Conservation (phyloP, 139 green algal genomes). For the Picocystis salinarum region DNA sequence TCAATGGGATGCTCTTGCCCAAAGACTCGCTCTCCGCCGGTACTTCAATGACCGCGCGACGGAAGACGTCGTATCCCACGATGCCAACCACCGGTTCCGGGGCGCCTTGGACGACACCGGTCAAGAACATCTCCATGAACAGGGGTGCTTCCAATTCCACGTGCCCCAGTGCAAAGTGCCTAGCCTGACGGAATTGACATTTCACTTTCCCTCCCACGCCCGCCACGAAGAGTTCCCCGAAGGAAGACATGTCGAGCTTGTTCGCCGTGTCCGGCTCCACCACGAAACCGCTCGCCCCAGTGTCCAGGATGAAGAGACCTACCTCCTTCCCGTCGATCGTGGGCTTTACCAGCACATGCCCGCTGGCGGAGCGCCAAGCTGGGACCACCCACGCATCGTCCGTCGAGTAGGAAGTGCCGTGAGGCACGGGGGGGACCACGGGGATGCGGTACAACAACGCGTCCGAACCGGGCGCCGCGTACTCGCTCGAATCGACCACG, state of each 20-base stretch:
- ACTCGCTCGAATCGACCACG: not conserved
- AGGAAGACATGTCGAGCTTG: conserved; percentile 9
- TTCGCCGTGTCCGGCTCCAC: conserved; percentile 13
- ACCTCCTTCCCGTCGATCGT: conserved; percentile 10
- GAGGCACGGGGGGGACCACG: not conserved
- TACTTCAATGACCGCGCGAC: conserved; percentile 16
- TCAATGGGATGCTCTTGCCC: not conserved
- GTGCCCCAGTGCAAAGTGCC: conserved; percentile 8
- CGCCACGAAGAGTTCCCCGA: conserved; percentile 14
- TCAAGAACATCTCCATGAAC: conserved; percentile 20
- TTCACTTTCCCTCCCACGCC: conserved; percentile 10
- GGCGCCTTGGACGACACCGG: conserved; percentile 17
- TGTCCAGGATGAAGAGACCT: conserved; percentile 23
- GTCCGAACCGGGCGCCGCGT: not conserved
- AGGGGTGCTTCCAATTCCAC: conserved; percentile 8
- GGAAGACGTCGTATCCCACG: conserved; percentile 32
- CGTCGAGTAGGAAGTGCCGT: not conserved
- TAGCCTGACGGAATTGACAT: conserved; percentile 11
- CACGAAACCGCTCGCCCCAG: conserved; percentile 19
- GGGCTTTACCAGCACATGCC: conserved; percentile 19
- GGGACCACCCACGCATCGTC: conserved; percentile 1
- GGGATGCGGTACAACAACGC: not conserved
- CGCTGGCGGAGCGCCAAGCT: conserved; percentile 16
- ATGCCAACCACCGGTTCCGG: conserved; percentile 33
- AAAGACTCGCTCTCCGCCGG: conserved; percentile 3